Evolutionary conservation across 306 rosid genomes (phyloP).

Genomic region (Quercus gilva): DNA sequence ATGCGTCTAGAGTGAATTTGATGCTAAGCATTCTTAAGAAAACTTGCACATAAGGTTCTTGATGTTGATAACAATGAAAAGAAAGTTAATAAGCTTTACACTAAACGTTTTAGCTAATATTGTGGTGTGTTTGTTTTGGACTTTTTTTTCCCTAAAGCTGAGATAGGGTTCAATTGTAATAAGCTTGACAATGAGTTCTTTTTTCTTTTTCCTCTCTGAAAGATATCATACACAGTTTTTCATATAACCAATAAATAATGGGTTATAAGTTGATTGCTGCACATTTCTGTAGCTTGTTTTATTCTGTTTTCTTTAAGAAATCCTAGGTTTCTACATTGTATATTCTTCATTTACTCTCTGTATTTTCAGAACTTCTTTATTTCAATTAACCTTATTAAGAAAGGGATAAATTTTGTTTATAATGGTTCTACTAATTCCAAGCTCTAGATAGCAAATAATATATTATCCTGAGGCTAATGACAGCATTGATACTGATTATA

Average conservation of each 20-base stretch:
- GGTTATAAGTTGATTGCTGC: neutral
- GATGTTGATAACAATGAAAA: neutral
- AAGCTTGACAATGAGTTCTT: neutral
- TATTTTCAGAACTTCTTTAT: neutral
- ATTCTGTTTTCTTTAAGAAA: too few species aligned
- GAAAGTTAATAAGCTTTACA: neutral
- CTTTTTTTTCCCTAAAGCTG: neutral
- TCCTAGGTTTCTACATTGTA: too few species aligned
- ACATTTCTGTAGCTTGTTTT: neutral
- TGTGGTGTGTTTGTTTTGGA: neutral
- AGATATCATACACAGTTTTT: neutral
- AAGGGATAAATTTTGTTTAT: neutral
- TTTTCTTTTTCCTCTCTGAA: neutral
- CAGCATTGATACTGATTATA: neutral
- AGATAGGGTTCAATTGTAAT: neutral
- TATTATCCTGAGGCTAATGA: neutral
- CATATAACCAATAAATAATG: neutral
- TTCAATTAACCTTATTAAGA: neutral
- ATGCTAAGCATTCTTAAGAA: neutral
- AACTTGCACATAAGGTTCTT: neutral
- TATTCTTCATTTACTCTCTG: neutral
- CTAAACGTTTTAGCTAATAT: neutral
- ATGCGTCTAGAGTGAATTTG: neutral
- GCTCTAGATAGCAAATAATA: neutral
- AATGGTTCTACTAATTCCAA: neutral